A percentile compares a stretch with the other conserved stretches of the same genome.
phyloP scores from a whole-genome alignment of 164 flowering plant species.

The Hamamelis virginiana region DNA sequence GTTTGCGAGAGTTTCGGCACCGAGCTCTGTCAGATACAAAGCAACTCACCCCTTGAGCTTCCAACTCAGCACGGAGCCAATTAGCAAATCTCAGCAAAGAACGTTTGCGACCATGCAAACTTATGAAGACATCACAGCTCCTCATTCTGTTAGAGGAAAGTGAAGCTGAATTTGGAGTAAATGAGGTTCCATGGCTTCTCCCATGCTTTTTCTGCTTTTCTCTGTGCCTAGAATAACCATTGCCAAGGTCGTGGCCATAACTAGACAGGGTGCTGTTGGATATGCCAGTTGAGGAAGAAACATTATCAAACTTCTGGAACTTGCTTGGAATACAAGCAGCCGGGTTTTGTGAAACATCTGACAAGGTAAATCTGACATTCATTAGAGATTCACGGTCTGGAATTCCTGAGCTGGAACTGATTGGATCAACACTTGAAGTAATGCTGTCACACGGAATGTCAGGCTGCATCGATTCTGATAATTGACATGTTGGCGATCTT shows the following conservation, averaged over 20 bases:
- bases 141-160: slow-evolving; percentile 53
- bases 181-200: slow-evolving; percentile 41
- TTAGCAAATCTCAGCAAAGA: slow-evolving; percentile 68
- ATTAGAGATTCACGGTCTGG: slow-evolving; percentile 31
- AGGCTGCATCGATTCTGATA: slow-evolving; percentile 38
- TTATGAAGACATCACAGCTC: slow-evolving; percentile 86
- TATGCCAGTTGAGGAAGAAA: slow-evolving; percentile 48
- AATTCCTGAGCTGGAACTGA: slow-evolving; percentile 25
- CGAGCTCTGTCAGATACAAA: slow-evolving; percentile 79
- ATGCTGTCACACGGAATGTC: slow-evolving; percentile 36
- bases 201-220: slow-evolving; percentile 45
- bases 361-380: slow-evolving; percentile 20
- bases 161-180: slow-evolving; percentile 41
- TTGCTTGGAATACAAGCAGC: slow-evolving; percentile 31
- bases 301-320: slow-evolving; percentile 37
- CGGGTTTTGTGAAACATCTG: slow-evolving; percentile 28
- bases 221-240: slow-evolving; percentile 30
- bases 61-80: slow-evolving; percentile 92
- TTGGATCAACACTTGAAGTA: slow-evolving; percentile 21
- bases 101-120: slow-evolving; percentile 81
- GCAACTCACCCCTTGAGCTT: slow-evolving; percentile 83
- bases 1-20: slow-evolving; percentile 70
- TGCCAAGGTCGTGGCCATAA: slow-evolving; percentile 30
- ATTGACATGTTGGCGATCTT: slow-evolving; percentile 55
- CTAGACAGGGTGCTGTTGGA: slow-evolving; percentile 39